A percentile compares a stretch with the other conserved stretches of the same genome.
Conservation (phyloP, 768 basidiomycete species). For the Collybiopsis confluens region DNA sequence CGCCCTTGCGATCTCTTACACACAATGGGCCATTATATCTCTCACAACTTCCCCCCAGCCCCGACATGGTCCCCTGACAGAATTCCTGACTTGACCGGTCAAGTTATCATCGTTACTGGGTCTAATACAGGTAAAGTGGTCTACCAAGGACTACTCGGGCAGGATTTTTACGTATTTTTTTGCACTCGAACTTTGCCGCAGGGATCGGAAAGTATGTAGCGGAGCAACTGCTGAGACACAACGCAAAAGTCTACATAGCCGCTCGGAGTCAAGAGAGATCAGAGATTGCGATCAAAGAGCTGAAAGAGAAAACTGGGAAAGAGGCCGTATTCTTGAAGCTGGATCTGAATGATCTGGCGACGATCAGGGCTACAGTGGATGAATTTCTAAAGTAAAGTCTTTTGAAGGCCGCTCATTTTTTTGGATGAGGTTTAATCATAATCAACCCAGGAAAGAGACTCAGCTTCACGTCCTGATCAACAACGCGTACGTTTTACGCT, state of each 20-base stretch:
- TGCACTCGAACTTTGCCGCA: constrained; percentile 13
- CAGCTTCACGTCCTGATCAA: constrained; percentile 44
- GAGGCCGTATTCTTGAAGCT: constrained; percentile 36
- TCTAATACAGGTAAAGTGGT: not conserved
- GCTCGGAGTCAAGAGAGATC: constrained; percentile 40
- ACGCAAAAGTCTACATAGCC: constrained; percentile 67
- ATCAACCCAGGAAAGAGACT: constrained; percentile 35
- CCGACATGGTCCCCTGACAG: constrained; percentile 26
- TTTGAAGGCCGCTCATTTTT: not conserved
- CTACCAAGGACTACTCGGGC: not conserved
- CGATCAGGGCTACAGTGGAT: constrained; percentile 35
- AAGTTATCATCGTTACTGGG: constrained; percentile 45
- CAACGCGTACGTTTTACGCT: constrained; percentile 31
- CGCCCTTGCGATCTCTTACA: no score
- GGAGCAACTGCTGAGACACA: constrained; percentile 50
- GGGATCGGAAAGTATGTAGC: constrained; percentile 62
- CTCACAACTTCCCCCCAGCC: constrained; percentile 2
- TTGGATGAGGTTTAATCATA: not conserved
- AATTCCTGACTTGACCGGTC: constrained; percentile 40
- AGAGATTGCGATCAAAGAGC: constrained; percentile 44
- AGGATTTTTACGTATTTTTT: not conserved
- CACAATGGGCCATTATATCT: not conserved
- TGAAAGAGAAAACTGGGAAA: constrained; percentile 47
- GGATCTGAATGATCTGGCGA: constrained; percentile 37
- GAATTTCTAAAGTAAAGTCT: constrained; percentile 33